phyloP scores from a whole-genome alignment of 768 basidiomycete species.

The Termitomyces sp. region DNA sequence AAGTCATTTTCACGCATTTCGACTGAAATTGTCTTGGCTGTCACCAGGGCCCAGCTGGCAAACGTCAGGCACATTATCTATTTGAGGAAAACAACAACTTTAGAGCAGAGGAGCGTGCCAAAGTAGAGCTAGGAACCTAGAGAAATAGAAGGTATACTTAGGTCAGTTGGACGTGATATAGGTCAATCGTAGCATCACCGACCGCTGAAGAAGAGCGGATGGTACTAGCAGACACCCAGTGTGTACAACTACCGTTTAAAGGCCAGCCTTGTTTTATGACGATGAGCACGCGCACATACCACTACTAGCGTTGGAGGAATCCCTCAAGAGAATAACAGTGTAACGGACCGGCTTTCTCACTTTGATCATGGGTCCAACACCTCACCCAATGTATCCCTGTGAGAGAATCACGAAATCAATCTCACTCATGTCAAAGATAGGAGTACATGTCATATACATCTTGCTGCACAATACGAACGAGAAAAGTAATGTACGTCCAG shows the following conservation, averaged over 20 bases:
- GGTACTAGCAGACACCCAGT: not conserved
- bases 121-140: not conserved
- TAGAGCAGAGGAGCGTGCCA: too few species aligned
- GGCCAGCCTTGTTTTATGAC: not conserved
- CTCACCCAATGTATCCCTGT: not conserved
- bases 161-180: too few species aligned
- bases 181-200: not conserved
- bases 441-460: not conserved
- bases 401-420: too few species aligned
- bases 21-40: not conserved
- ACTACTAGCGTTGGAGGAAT: too few species aligned
- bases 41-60: not conserved
- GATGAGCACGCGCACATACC: too few species aligned
- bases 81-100: not conserved
- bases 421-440: not conserved
- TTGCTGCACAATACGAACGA: not conserved
- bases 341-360: too few species aligned
- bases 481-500: not conserved
- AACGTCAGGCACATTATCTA: not conserved
- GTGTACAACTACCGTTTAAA: too few species aligned
- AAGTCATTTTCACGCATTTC: not conserved
- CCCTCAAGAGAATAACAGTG: too few species aligned
- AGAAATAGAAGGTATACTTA: too few species aligned
- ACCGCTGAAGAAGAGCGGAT: not conserved
- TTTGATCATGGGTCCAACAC: not conserved